phyloP scores from a whole-genome alignment of 2,329 filamentous ascomycete genomes.

The Microsporum audouinii region DNA sequence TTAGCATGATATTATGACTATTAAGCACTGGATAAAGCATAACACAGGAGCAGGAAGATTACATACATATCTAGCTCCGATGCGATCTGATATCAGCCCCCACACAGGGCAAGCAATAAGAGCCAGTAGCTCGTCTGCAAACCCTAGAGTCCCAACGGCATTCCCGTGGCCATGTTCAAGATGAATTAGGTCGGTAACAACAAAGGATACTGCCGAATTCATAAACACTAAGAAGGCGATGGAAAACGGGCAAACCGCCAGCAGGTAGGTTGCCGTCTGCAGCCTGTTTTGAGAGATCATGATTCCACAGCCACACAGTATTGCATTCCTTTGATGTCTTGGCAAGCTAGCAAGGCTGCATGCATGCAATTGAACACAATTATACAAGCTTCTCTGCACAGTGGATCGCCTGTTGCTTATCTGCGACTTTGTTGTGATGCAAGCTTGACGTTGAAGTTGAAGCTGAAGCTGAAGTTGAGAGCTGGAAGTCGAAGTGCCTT shows the following conservation, averaged over 20 bases:
- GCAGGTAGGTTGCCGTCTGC: constrained; percentile 49
- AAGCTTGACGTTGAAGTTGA: not conserved
- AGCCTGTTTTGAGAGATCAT: constrained; percentile 47
- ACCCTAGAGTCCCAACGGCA: constrained; percentile 46
- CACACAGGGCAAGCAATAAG: constrained; percentile 39
- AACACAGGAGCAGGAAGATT: not conserved
- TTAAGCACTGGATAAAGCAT: not conserved
- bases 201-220: constrained; percentile 53
- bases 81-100: constrained; percentile 40
- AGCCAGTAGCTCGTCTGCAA: constrained; percentile 40
- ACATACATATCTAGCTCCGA: constrained; percentile 37
- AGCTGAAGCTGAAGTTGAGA: not conserved
- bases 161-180: constrained; percentile 45
- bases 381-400: not conserved
- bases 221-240: constrained; percentile 57
- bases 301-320: not conserved
- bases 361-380: not conserved
- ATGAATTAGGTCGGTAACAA: constrained; percentile 52
- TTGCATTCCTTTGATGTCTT: not conserved
- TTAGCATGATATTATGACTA: not conserved
- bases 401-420: not conserved
- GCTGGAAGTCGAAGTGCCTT: not conserved
- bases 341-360: not conserved
- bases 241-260: constrained; percentile 52
- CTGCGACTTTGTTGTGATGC: not conserved